phyloP scores from a whole-genome alignment of 2,329 filamentous ascomycete species.

The Paracamarosporium sp. region DNA sequence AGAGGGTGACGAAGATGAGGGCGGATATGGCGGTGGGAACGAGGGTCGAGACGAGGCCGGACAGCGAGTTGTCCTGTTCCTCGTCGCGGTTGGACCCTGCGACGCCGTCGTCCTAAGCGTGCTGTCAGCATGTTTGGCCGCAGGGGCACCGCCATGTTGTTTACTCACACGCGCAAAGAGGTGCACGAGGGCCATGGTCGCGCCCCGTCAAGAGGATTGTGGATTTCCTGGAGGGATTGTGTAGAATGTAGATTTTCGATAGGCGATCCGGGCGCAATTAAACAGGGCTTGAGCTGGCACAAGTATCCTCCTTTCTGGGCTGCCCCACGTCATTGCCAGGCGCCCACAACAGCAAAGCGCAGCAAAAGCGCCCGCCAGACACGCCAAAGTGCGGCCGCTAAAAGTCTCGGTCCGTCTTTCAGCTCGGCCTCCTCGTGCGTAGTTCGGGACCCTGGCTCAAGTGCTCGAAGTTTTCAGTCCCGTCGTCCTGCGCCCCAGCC shows the following conservation, averaged over 20 bases:
- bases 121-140: conserved; percentile 5
- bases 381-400: neutral
- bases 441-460: neutral
- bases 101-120: conserved; percentile 19
- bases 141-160: neutral
- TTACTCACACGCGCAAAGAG: conserved; percentile 13
- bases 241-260: neutral
- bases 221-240: neutral
- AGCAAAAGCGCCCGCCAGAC: neutral
- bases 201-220: neutral
- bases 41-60: conserved; percentile 42
- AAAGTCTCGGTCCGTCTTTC: neutral
- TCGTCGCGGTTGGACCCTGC: conserved; percentile 21
- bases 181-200: conserved; percentile 14
- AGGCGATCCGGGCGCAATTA: neutral
- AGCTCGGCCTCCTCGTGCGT: neutral
- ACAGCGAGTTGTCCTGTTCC: conserved; percentile 58
- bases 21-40: conserved; percentile 38
- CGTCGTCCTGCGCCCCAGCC: neutral
- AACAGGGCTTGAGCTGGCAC: neutral
- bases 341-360: neutral
- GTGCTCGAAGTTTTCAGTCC: neutral
- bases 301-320: conserved; percentile 1
- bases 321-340: conserved; percentile 9
- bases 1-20: conserved; percentile 39